Conservation (phyloP, 129 eudicot genomes). For the Escallonia herrerae region DNA sequence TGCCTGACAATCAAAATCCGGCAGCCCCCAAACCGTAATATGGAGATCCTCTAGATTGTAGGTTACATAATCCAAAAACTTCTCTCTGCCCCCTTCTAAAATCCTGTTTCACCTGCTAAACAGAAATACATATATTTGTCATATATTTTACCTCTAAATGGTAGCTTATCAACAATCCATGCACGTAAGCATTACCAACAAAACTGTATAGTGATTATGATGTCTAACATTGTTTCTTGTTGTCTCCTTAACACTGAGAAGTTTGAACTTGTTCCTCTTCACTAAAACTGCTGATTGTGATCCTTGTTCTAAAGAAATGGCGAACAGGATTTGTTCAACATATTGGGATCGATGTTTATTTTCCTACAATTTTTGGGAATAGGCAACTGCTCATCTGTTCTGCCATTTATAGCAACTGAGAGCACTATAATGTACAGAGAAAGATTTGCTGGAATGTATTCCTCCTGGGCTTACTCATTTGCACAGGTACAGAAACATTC, state of each 20-base stretch:
- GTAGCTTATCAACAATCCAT: no score
- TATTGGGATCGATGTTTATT: constrained; percentile 13
- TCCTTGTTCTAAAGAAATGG: constrained; percentile 3
- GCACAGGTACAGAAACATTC: constrained; percentile 12
- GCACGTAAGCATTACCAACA: no score
- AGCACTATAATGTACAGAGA: constrained; percentile 14
- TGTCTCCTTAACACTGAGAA: background rate
- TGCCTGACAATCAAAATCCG: no score
- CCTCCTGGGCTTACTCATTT: constrained; percentile 15
- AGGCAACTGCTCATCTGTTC: constrained; percentile 7
- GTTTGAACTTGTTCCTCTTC: background rate
- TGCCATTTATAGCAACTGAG: constrained; percentile 5
- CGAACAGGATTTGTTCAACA: constrained; percentile 19
- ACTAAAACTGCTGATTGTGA: background rate
- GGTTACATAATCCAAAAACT: no score
- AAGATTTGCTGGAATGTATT: constrained; percentile 22
- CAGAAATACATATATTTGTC: no score
- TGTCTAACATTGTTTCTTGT: background rate
- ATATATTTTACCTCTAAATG: no score
- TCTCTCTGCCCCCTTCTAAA: no score
- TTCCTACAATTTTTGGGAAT: constrained; percentile 13
- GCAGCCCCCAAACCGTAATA: no score
- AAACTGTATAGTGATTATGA: background rate
- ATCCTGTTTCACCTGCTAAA: no score
- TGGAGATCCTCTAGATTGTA: no score